Base-by-base conservation (phyloP, 108 stramenopile genomes). In the Halocafeteria seosinensis region DNA sequence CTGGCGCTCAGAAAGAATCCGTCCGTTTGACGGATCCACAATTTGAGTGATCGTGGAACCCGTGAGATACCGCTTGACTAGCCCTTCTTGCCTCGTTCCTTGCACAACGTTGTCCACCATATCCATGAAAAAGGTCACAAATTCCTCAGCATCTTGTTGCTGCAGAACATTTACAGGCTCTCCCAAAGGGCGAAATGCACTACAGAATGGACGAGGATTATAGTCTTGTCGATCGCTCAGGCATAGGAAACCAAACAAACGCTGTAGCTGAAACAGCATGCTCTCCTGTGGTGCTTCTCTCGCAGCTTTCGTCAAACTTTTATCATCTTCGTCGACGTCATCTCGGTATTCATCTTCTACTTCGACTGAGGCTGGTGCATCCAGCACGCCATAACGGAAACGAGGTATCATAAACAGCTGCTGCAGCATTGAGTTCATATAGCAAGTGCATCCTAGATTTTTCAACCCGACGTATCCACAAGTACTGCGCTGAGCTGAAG, bases 371-470 rank as follows among this genome's bases (percentile, higher is more conserved):
- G 13, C 6, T 17, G 34, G 21, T 2, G 57, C 57, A 11, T 17
- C 25, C 26, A 59, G 57, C 25, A 59, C 57, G 1, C 25, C 57
- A 21, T 21, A 28, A 12, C 69, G 55, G 12, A 73, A 71, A 12
- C 29, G 24, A 23, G 28, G 63, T 0, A 71, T 50, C 52, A 68
- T 67, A 13, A 25, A 73, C 3, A 79, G 42, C 68, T 80, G 79
- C 69, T 82, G 81, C 26, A 82, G 57, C 9, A 76, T 73, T 33
- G 69, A 67, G 76, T 80, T 82, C 79, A 82, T 76, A 71, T 82
- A 82, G 72, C 81, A 82, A 33, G 76, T 80, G 62, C 80, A 80
- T 25, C 79, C 79, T 21, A 78, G 73, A 61, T 82, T 82, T 30
- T 70, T 62, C 29, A 81, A 55, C 26, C 81, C 81, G 28, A 78